Evolutionary conservation across 1,284 basidiomycete species (phyloP), one percentile per base, ranked within the genome.

Genomic region (Trichosporon sp.): DNA sequence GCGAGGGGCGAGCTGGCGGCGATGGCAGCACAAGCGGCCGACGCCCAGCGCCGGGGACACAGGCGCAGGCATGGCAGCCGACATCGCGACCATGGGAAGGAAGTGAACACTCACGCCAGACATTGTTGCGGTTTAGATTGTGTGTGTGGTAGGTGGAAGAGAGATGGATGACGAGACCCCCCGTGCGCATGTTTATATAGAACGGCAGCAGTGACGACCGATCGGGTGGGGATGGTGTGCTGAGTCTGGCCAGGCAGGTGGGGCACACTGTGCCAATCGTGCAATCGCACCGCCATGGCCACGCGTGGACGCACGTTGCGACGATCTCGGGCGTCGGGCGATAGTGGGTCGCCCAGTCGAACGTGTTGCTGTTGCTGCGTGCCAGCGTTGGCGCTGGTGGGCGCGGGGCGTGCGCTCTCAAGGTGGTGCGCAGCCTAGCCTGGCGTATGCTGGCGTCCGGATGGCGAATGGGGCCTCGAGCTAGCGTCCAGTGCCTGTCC

Each of bases 101-200:
- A 6, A 56, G 51, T 13, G 4, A 18, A 60, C 29, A 66, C 68
- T 69, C 65, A 69, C 68, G 35, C 65, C 68, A 34, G 69, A 67
- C 69, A 70, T 70, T 65, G 65, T 67, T 56, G 56, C 15, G 53
- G 53, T 15, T 65, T 38, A 29, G 62, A 35, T 42, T 47, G 60
- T 64, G 25, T 51, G 32, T 65, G 35, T 47, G 68, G 13, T 44
- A 11, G 67, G 56, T 62, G 3, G 31, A 23, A 62, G 31, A 56
- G 42, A 47, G 32, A 18, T 25, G 38, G 65, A 62, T 58, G 44
- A 60, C 13, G 27, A 65, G 25, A n/a, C 1, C 0, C 15, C 11
- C n/a, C 4, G 23, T 6, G 53, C 11, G 32, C 18, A 31, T 31
- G 47, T 32, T 32, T 25, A 51, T 47, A 65, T 47, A 25, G 13